Evolutionary conservation across 2,329 filamentous ascomycete genomes (phyloP).

Genomic region (Colletotrichum brevisporum): DNA sequence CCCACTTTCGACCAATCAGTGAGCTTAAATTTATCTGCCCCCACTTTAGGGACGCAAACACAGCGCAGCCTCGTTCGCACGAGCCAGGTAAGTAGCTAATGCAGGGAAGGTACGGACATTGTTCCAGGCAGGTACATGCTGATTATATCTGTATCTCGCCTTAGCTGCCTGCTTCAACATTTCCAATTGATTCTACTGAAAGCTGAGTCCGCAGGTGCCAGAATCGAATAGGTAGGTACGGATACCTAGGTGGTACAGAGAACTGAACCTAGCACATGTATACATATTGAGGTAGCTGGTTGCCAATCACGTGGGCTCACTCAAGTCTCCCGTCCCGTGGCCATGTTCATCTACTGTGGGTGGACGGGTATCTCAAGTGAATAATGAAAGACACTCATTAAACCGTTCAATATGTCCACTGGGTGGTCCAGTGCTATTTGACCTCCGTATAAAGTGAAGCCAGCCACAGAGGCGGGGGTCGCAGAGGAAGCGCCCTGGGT

Average conservation of each 20-base stretch:
- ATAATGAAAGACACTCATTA: slow-evolving; percentile 15
- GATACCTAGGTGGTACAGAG: no score
- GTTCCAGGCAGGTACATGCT: not conserved
- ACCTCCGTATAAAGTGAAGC: not conserved
- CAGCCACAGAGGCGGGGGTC: slow-evolving; percentile 2
- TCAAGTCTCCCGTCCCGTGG: not conserved
- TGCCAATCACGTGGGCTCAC: not conserved
- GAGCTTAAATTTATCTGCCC: not conserved
- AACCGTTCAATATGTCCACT: slow-evolving; percentile 23
- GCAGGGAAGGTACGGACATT: not conserved
- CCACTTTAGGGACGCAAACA: not conserved
- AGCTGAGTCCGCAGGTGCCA: not conserved
- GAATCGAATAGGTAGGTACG: not conserved
- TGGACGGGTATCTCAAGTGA: not conserved
- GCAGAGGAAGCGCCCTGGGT: slow-evolving; percentile 1
- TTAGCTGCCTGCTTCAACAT: not conserved
- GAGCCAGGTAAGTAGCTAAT: not conserved
- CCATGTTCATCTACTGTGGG: not conserved
- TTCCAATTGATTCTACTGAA: not conserved
- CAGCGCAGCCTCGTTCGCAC: slow-evolving; percentile 21
- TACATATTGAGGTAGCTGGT: not conserved
- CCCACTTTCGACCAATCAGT: slow-evolving; percentile 20
- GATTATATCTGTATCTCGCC: not conserved
- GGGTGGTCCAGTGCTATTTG: slow-evolving; percentile 11
- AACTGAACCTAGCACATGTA: no score